Evolutionary conservation across 306 rosid species (phyloP).

Genomic region (Prunus dulcis): DNA sequence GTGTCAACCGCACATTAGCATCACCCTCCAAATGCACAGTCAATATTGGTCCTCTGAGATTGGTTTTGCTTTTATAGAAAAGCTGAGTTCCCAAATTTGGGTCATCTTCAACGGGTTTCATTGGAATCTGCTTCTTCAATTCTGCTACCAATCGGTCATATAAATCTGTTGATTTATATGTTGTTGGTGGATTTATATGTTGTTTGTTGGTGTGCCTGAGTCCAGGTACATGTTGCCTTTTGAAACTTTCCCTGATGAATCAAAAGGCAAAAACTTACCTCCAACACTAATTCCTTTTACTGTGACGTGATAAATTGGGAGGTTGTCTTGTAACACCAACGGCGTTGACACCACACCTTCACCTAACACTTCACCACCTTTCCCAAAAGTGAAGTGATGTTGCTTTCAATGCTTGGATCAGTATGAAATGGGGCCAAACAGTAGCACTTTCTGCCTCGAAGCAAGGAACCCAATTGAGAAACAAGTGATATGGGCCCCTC

Average conservation of each 20-base stretch:
- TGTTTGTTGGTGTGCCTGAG: conserved; percentile 49
- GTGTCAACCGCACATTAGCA: conserved; percentile 43
- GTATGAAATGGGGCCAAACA: conserved; percentile 46
- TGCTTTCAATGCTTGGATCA: conserved; percentile 33
- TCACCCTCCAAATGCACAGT: conserved; percentile 54
- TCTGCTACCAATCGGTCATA: conserved; percentile 37
- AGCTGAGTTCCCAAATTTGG: conserved; percentile 46
- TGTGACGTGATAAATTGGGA: conserved; percentile 34
- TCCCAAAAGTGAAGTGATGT: conserved; percentile 42
- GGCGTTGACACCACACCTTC: conserved; percentile 50
- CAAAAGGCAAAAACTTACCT: conserved; percentile 37
- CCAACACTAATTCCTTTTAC: conserved; percentile 54
- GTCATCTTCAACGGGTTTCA: conserved; percentile 38
- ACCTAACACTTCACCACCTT: conserved; percentile 45
- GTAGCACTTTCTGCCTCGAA: conserved; percentile 46
- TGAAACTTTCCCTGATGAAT: conserved; percentile 17
- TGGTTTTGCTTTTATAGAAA: conserved; percentile 36
- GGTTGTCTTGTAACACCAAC: conserved; percentile 29
- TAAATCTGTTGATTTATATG: conserved; percentile 42
- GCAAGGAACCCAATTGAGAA: conserved; percentile 36
- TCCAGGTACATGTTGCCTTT: conserved; percentile 44
- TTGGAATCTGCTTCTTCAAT: conserved; percentile 31
- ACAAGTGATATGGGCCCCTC: conserved; percentile 50
- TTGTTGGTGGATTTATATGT: conserved; percentile 51
- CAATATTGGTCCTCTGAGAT: conserved; percentile 39